Base-by-base conservation (phyloP, 2,329 filamentous ascomycete species). In the Colletotrichum acutatum region DNA sequence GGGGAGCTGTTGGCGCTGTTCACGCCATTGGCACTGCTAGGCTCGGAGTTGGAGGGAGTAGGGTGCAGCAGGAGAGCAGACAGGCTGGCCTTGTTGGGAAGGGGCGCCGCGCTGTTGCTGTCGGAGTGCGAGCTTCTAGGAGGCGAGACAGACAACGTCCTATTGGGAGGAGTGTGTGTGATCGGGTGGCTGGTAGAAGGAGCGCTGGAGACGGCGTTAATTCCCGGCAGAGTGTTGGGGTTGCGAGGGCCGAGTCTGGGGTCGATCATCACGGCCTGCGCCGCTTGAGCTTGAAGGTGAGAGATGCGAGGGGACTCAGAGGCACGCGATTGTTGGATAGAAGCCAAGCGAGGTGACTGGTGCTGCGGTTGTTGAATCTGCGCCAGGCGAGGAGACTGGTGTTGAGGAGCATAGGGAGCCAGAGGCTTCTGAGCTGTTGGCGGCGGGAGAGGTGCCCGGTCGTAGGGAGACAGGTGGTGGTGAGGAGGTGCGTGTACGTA, bases 11-110 rank as follows among this genome's bases (percentile, higher is more conserved):
- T 79, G 8, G 83, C 84, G 76, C 86, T 86, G 75, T 81, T 81
- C 60, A 75, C 83, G 77, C 75, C 83, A 32, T 86, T 86, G 11
- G 83, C 84, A 76, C 83, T 86, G 73, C 79, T 84, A 42, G 84
- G 83, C 78, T 86, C 87, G 61, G 86, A 86, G 72, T 79, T 83
- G 16, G 85, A 78, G 2, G 85, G 82, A 1, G 85, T 85, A 2
- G 89, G 85, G 77, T 90, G 88, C n/a, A 88, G 81, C 26, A 88
- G 80, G 9, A 89, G 81, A 19, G 84, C 84, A 8, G 87, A 86
- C 6, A 89, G 77, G 77, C 84, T 87, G 4, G 86, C 83, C 80
- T 83, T 87, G 78, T 84, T 82, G 56, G 78, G 74, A 34, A 71
- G 76, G 9, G 76, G 66, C 19, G 76, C 65, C 53, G 72, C 66